Conservation (phyloP, 2,329 filamentous ascomycete genomes). For the Pseudocercospora musae region DNA sequence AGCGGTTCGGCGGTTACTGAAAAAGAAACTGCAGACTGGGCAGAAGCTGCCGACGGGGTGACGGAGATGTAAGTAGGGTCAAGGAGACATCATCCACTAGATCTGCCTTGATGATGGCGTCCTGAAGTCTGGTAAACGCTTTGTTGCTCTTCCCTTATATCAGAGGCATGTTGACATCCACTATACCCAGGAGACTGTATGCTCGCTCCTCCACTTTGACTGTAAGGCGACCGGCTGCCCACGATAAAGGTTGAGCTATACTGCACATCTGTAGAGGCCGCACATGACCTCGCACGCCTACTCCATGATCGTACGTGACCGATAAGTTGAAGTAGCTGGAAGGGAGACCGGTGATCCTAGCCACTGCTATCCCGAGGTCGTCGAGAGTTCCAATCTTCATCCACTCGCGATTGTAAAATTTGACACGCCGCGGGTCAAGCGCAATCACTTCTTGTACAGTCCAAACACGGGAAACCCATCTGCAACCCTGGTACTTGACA, state of each 20-base stretch:
- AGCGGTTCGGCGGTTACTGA: too few species aligned
- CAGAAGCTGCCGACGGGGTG: too few species aligned
- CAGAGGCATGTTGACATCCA: slow-evolving; percentile 40
- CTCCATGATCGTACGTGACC: background rate
- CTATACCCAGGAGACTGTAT: slow-evolving; percentile 46
- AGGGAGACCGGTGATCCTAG: background rate
- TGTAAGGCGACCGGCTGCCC: slow-evolving; percentile 10
- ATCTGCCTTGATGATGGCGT: slow-evolving; percentile 2
- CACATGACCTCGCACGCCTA: too few species aligned
- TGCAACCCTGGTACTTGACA: background rate
- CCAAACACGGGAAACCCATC: slow-evolving; percentile 18
- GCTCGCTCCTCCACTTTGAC: slow-evolving; percentile 40
- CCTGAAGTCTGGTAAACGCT: slow-evolving; percentile 7
- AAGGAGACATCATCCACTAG: too few species aligned
- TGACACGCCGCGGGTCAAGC: slow-evolving; percentile 5
- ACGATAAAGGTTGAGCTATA: slow-evolving; percentile 9
- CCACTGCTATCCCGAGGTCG: background rate
- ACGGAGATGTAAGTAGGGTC: too few species aligned
- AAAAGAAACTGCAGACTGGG: too few species aligned
- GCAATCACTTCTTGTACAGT: slow-evolving; percentile 21
- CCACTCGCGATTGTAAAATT: slow-evolving; percentile 1
- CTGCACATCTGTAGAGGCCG: background rate
- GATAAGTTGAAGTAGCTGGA: background rate
- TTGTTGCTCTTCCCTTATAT: slow-evolving; percentile 9
- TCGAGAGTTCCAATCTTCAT: background rate